Percentiles rank a stretch among this genome's conserved stretches.
Conservation (phyloP, 176 grass and related monocot species). For the Tillandsia leiboldiana region DNA sequence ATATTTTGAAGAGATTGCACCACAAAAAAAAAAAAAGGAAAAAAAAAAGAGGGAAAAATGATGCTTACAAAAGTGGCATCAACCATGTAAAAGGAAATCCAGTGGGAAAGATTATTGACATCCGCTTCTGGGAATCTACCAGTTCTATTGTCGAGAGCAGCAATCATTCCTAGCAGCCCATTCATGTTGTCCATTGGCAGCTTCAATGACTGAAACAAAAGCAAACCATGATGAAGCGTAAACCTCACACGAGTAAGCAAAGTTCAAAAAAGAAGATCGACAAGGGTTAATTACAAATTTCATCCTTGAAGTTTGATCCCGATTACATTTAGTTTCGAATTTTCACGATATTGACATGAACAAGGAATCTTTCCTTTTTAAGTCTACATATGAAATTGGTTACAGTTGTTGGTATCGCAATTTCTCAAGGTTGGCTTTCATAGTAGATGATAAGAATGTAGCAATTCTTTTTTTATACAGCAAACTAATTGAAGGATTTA, state of each 20-base stretch:
- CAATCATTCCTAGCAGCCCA: constrained; percentile 66
- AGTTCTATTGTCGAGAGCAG: constrained; percentile 49
- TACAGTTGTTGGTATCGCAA: too few species aligned
- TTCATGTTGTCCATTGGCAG: constrained; percentile 45
- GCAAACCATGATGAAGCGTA: not conserved
- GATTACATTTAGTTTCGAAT: too few species aligned
- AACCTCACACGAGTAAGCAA: not conserved
- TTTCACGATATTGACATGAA: too few species aligned
- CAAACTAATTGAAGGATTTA: too few species aligned
- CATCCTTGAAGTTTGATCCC: not conserved
- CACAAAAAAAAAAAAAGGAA: not conserved
- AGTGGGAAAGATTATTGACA: constrained; percentile 26
- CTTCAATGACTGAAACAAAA: constrained; percentile 28
- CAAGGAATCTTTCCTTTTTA: too few species aligned
- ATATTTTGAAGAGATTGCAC: not conserved
- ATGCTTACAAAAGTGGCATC: constrained; percentile 63
- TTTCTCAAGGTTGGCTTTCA: too few species aligned
- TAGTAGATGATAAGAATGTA: too few species aligned
- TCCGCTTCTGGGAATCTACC: constrained; percentile 52
- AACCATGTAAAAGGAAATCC: constrained; percentile 56
- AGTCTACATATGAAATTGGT: too few species aligned
- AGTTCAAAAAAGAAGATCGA: too few species aligned
- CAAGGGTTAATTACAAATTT: not conserved
- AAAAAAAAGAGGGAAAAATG: constrained; percentile 8
- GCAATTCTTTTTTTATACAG: too few species aligned